Conservation (phyloP, 148 eudicot genomes). For the Polygonum maritimum region DNA sequence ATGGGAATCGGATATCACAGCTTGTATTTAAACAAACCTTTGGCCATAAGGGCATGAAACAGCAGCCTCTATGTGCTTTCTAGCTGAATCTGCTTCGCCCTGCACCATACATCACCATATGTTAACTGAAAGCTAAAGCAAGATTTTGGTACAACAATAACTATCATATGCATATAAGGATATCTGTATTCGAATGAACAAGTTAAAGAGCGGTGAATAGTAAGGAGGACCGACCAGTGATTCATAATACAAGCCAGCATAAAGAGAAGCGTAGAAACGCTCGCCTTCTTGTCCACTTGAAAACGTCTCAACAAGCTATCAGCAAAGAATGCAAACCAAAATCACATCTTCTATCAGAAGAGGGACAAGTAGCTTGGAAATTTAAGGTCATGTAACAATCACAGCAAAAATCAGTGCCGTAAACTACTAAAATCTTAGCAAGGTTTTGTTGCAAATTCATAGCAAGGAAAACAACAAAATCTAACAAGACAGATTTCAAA, state of each 20-base stretch:
- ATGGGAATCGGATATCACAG: background rate
- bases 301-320: slow-evolving; percentile 63
- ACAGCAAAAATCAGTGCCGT: background rate
- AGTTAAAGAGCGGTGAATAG: background rate
- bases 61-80: slow-evolving; percentile 53
- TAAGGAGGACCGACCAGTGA: slow-evolving; percentile 42
- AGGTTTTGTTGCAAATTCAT: too few species aligned
- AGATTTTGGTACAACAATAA: background rate
- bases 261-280: slow-evolving; percentile 78
- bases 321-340: background rate
- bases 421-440: too few species aligned
- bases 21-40: slow-evolving; percentile 34
- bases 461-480: background rate
- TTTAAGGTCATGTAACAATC: background rate
- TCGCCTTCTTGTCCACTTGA: slow-evolving; percentile 44
- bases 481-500: background rate
- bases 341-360: background rate
- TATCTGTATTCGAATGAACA: background rate
- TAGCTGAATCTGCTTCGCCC: slow-evolving; percentile 51
- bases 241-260: slow-evolving; percentile 91
- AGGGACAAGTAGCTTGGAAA: background rate
- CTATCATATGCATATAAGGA: background rate
- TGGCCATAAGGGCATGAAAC: slow-evolving; percentile 57
- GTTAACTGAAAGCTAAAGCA: background rate
- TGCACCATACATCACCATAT: slow-evolving; percentile 17